Evolutionary conservation across 2,329 filamentous ascomycete species (phyloP), one percentile per base, ranked within the genome.

Genomic region (Fusarium miscanthi): DNA sequence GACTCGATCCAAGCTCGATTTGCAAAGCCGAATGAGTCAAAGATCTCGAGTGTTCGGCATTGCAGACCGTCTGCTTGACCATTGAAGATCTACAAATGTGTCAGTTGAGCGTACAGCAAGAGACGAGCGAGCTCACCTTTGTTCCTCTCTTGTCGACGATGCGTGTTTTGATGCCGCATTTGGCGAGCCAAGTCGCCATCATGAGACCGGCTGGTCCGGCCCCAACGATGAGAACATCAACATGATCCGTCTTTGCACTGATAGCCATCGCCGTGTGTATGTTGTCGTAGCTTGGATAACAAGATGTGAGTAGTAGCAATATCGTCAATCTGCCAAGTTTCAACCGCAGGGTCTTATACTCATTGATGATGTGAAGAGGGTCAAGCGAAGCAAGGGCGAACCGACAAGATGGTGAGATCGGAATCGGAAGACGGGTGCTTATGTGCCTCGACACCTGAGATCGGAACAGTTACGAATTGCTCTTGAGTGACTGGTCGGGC

Each of bases 1-100:
- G 88, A 86, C 74, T 93, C 91, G 52, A 89, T 90, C 87, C 89
- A 90, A 3, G 86, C 87, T 8, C 87, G 82, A 70, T 93, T 87
- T 5, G 84, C 89, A 64, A 94, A 88, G 2, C 89, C 91, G 73
- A 94, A 92, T 54, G 88, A 90, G 74, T 94, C 90, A 61, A 94
- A 88, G n/a, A 94, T 92, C 79, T 94, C 90, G 4, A 93, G 83
- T 4, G 64, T 72, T 13, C 69, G 64, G 19, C 64, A 69, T 46
- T 72, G 70, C 21, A 72, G 64, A 21, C 64, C 70, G 25, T 72
- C 70, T 14, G 70, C 70, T 35, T 72, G 70, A 3, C 54, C 65
- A 13, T 59, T 62, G 7, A 59, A 62, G 19, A 62, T 14, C 42
- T 62, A 10, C 6, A 3, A 4, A 17, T 5, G 4, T 35, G 19